Evolutionary conservation across 1,139 yeast genomes (phyloP), one percentile per base, ranked within the genome.

Genomic region (Yarrowia galli): DNA sequence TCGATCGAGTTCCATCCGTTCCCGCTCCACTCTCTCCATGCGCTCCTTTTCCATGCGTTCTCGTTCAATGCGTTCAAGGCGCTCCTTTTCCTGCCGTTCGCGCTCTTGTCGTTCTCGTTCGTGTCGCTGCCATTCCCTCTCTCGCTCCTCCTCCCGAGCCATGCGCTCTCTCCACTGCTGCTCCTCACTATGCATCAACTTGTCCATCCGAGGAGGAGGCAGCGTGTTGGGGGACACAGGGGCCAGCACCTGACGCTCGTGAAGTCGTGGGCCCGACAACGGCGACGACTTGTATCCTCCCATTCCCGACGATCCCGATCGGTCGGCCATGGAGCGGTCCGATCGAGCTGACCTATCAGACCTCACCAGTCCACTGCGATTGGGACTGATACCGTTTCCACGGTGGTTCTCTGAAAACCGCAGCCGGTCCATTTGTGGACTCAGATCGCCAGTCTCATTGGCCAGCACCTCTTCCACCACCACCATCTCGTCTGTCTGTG

Each of bases 21-120:
- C 65, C 9, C 53, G 28, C 7, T 60, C 65, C 32, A 43, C 65
- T 20, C 53, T 32, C 35, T 60, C 65, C 65, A 32, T 22, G 32
- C 48, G 46, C 36, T 54, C 61, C 42, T 40, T 54, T 40, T 60
- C 65, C 51, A 42, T 60, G 53, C 51, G 65, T 43, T 60, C 65
- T 25, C 49, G 38, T 20, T 42, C 49, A 2, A 38, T 16, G 23
- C 48, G 35, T 9, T 46, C 51, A 20, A 25, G 51, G 9, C 36
- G 49, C 18, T 58, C 64, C 38, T 42, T 42, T 23, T 53, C 60
- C 45, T 53, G 60, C 13, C 60, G 43, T 20, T 53, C 60, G 6
- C 60, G 43, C 18, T 53, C 60, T 16, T 18, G 25, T 3, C 45
- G 43, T 7, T 53, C 60, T 22, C 60, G 15, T n/a, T 53, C 60